Evolutionary conservation across 2,329 filamentous ascomycete species (phyloP), one percentile per base, ranked within the genome.

Genomic region (Neofusicoccum cordaticola): DNA sequence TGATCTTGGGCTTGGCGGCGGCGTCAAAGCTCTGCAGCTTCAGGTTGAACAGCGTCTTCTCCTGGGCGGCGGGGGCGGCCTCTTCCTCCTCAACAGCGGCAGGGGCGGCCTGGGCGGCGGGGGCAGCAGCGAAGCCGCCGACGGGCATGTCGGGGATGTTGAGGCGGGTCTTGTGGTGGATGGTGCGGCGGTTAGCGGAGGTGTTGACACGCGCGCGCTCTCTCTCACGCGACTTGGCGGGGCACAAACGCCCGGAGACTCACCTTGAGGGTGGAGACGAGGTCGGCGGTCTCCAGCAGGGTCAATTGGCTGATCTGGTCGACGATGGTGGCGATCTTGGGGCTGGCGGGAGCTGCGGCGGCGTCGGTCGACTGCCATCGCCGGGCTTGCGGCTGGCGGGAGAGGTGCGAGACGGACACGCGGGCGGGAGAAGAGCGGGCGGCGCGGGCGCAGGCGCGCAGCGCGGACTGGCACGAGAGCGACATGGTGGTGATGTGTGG

Each of bases 291-390:
- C 86, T 99, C 96, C 73, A 99, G 83, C 66, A 99, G 85, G 50
- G 93, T 99, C 86, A 99, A 90, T 86, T 95, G 89, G 82, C 94
- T 96, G 80, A 99, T 99, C 82, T 99, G 93, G 79, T 99, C 93
- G 75, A 99, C 95, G 75, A 99, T 99, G 66, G 86, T 87, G 72
- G 89, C 81, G 74, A 99, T 97, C 86, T 99, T 99, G 68, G 95
- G 93, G 81, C 91, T 96, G 67, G 83, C 80, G 72, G 86, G 78
- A 65, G 78, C 75, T 63, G 84, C 83, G 65, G 87, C 75, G 64
- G 85, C 88, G 73, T 93, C 90, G 72, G 92, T 93, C 68, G 92
- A 94, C 80, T 95, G 91, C 90, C 92, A 93, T 86, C 95, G 88
- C 81, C 90, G 88, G 76, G 87, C 71, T 68, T 73, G 71, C 69